Evolutionary conservation across 306 rosid genomes (phyloP).

Genomic region (Myrica gale): DNA sequence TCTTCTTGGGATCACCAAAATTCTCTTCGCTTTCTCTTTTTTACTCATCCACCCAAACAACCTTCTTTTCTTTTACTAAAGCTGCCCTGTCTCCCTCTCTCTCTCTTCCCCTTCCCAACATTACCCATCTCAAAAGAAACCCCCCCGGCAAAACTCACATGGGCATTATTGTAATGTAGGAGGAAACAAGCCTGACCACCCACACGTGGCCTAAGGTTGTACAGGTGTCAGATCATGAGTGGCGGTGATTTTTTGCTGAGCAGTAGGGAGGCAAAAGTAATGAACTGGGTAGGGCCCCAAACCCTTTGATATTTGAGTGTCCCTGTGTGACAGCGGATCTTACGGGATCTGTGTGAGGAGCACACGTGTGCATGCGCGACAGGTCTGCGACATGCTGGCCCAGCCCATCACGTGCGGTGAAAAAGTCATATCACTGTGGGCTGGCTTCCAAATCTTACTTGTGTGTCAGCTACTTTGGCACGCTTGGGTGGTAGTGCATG

Average conservation of each 20-base stretch:
- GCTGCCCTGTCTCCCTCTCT: constrained; percentile 45
- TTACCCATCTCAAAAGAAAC: constrained; percentile 31
- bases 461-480: constrained; percentile 10
- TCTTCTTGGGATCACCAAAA: constrained; percentile 78
- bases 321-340: constrained; percentile 40
- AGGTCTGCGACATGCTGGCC: constrained; percentile 47
- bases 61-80: constrained; percentile 63
- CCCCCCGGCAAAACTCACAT: not conserved
- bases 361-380: constrained; percentile 86
- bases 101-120: constrained; percentile 39
- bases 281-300: constrained; percentile 42
- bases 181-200: constrained; percentile 17
- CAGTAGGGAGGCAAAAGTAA: constrained; percentile 46
- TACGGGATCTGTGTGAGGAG: constrained; percentile 39
- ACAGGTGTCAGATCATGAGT: constrained; percentile 35
- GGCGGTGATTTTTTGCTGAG: constrained; percentile 41
- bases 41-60: constrained; percentile 33
- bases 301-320: not conserved
- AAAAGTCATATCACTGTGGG: constrained; percentile 9
- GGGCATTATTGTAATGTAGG: constrained; percentile 28
- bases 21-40: constrained; percentile 39
- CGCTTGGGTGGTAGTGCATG: constrained; percentile 23
- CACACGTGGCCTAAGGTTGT: constrained; percentile 26
- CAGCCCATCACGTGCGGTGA: constrained; percentile 69
- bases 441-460: constrained; percentile 22